Conservation (phyloP, 768 basidiomycete species). For the Trichaptum fuscoviolaceum region DNA sequence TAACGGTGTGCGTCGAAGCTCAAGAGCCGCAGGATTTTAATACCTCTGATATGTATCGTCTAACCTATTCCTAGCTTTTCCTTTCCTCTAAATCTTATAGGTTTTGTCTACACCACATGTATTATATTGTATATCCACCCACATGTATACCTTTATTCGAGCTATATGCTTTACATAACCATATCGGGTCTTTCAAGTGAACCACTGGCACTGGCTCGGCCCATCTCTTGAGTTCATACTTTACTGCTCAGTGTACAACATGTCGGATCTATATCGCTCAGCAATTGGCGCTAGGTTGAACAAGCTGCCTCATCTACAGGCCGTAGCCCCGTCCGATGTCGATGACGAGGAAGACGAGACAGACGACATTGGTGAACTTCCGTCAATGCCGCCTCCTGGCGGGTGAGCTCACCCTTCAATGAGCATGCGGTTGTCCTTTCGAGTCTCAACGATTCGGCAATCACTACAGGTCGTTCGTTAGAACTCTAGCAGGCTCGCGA, state of each 20-base stretch:
- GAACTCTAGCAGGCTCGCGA: slow-evolving; percentile 32
- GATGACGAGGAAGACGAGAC: slow-evolving; percentile 46
- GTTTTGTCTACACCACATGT: neutral
- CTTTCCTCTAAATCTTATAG: neutral
- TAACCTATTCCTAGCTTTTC: neutral
- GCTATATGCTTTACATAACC: no score
- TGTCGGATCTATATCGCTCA: slow-evolving; percentile 74
- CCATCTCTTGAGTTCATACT: slow-evolving; percentile 53
- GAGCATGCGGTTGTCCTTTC: slow-evolving; percentile 34
- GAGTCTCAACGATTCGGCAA: slow-evolving; percentile 5
- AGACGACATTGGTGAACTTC: slow-evolving; percentile 48
- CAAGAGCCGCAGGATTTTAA: slow-evolving; percentile 1
- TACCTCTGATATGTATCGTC: neutral
- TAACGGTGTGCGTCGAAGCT: neutral
- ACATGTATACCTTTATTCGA: no score
- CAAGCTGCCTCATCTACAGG: slow-evolving; percentile 62
- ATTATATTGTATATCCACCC: no score
- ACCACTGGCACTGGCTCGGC: neutral
- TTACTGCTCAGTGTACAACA: slow-evolving; percentile 60
- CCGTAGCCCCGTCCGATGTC: slow-evolving; percentile 17
- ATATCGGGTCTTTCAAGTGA: neutral
- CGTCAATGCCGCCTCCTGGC: slow-evolving; percentile 57
- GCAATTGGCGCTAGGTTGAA: slow-evolving; percentile 71
- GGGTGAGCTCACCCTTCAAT: slow-evolving; percentile 57
- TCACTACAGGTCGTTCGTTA: slow-evolving; percentile 12